Conservation (phyloP, 805 yeast genomes). For the Sungouiella blattae region DNA sequence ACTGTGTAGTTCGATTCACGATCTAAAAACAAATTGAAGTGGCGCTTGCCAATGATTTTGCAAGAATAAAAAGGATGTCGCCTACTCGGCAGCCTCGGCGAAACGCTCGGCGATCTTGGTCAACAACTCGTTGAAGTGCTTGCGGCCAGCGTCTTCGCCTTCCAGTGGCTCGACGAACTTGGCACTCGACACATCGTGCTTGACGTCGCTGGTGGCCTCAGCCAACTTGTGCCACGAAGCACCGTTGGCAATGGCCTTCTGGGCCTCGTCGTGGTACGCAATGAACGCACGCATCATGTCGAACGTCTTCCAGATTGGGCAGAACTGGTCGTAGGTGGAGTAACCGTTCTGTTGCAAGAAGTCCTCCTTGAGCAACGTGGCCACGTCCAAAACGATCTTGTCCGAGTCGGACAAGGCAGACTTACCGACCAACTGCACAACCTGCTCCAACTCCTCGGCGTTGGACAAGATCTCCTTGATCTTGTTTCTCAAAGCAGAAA, state of each 20-base stretch:
- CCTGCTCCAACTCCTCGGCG: conserved; percentile 98
- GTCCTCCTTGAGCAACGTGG: conserved; percentile 90
- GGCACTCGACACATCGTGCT: conserved; percentile 89
- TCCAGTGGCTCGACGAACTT: conserved; percentile 94
- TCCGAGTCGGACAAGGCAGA: conserved; percentile 95
- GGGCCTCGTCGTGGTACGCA: conserved; percentile 93
- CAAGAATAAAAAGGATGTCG: conserved; percentile 5
- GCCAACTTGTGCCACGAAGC: conserved; percentile 91
- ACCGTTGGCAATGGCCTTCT: conserved; percentile 91
- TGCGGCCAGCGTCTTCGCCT: conserved; percentile 76
- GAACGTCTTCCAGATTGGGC: conserved; percentile 98
- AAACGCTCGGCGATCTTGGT: conserved; percentile 81
- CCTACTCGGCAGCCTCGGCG: conserved; percentile 89
- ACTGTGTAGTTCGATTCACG: too few species aligned
- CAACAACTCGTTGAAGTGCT: conserved; percentile 74
- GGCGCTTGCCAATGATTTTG: too few species aligned
- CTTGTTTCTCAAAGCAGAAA: conserved; percentile 84
- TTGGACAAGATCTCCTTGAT: conserved; percentile 91
- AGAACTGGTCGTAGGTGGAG: conserved; percentile 96
- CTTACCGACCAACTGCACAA: conserved; percentile 98
- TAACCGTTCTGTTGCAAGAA: conserved; percentile 99
- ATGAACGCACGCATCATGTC: conserved; percentile 97
- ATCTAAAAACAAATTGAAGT: conserved; percentile 2
- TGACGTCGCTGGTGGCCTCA: conserved; percentile 86
- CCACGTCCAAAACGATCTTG: conserved; percentile 92